Evolutionary conservation across 495 filamentous ascomycete species (phyloP), one percentile per base, ranked within the genome.

Genomic region (Aspergillus funiculosus): DNA sequence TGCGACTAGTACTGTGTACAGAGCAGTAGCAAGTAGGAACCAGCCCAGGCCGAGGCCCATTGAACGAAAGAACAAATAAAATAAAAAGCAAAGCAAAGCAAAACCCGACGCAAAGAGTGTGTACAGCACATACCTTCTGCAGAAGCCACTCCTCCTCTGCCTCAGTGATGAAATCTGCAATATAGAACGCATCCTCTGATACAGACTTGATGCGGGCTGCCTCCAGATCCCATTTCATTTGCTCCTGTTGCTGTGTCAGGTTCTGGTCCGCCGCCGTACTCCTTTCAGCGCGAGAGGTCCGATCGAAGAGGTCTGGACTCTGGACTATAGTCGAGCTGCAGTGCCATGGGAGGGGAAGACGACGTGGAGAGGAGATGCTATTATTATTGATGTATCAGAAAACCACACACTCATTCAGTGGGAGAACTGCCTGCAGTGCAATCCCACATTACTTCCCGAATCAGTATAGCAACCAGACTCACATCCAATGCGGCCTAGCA

Each of bases 101-200:
- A 26, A 35, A 11, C 35, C 15, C 25, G 35, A 49, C 57, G 27
- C 56, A n/a, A n/a, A n/a, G n/a, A n/a, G n/a, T n/a, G n/a, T n/a
- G n/a, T n/a, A n/a, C n/a, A n/a, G n/a, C n/a, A n/a, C n/a, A n/a
- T n/a, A 87, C 80, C 70, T 89, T 89, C 28, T 80, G 63, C 17
- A 94, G 60, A 11, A 98, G 74, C 17, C 60, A 44, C 3, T 69
- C 52, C 63, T 96, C 90, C 65, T 96, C 90, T 14, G 80, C 77
- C 37, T 71, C 64, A 9, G 77, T 80, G 52, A 98, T 85, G 68
- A 98, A 96, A 59, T 89, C 76, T 2, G 89, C 71, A 36, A 97
- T 86, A 65, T 96, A 97, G 67, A 85, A 95, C 46, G 85, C 81
- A 32, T 77, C 69, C 1, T 75, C 59, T 1, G 87, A 87, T 10